Percentiles rank a stretch among this genome's conserved stretches.
These are phyloP conservation scores for Claviceps africana DNA, from an alignment of 2,329 filamentous ascomycete genomes.

Conservation along the genomic window DNA sequence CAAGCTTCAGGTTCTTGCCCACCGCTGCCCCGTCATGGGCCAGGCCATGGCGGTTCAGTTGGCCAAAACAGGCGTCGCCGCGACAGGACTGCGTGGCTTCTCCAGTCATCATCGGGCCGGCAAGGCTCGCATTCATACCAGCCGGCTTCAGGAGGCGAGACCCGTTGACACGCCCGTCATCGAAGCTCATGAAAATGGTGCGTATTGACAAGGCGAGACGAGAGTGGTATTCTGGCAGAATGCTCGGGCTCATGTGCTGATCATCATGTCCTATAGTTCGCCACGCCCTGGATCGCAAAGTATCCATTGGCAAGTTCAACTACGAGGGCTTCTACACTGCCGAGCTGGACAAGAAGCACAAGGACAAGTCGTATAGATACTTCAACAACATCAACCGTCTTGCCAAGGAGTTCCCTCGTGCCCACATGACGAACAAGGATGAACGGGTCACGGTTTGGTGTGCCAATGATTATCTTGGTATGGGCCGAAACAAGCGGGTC, in stretches of 20 bases:
- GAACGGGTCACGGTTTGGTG: conserved; percentile 96
- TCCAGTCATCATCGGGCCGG: conserved; percentile 36
- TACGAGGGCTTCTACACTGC: conserved; percentile 79
- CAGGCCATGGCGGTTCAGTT: conserved; percentile 87
- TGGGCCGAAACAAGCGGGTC: conserved; percentile 83
- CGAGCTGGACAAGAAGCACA: conserved; percentile 96
- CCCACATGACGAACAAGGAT: conserved; percentile 72
- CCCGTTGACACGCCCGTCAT: conserved; percentile 50
- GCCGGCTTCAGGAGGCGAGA: conserved; percentile 60
- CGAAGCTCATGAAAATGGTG: conserved; percentile 36
- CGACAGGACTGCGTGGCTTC: conserved; percentile 36
- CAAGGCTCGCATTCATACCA: conserved; percentile 72
- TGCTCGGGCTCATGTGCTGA: not conserved
- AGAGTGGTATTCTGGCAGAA: not conserved
- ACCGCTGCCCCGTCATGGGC: conserved; percentile 96
- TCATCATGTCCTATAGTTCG: not conserved
- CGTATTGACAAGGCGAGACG: conserved; percentile 9
- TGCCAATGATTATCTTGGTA: conserved; percentile 96
- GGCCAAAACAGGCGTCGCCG: conserved; percentile 36
- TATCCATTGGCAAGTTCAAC: conserved; percentile 52
- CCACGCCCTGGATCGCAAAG: not conserved
- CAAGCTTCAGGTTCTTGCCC: conserved; percentile 85
- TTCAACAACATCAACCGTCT: conserved; percentile 99
- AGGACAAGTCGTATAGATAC: conserved; percentile 98
- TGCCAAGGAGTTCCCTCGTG: conserved; percentile 88